Evolutionary conservation across 441 rosid species (phyloP).

Genomic region (Flueggea neowawraea): DNA sequence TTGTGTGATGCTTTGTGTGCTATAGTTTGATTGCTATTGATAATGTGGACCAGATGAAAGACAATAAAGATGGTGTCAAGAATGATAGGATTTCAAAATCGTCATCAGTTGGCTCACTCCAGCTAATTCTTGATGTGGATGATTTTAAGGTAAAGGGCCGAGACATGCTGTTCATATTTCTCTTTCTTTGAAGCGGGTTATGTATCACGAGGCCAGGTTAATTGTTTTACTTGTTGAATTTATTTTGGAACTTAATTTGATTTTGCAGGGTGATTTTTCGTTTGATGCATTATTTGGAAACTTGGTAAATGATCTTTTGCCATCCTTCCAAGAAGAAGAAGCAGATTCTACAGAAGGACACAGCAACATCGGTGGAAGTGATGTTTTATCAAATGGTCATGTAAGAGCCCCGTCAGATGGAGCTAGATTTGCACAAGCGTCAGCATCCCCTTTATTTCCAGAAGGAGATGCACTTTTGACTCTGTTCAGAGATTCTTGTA

Average conservation of each 20-base stretch:
- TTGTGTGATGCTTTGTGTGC: slow-evolving; percentile 2
- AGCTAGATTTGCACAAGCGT: slow-evolving; percentile 45
- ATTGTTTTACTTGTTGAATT: not conserved
- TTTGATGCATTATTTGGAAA: slow-evolving; percentile 95
- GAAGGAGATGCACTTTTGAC: slow-evolving; percentile 89
- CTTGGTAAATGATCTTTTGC: slow-evolving; percentile 82
- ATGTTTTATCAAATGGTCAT: slow-evolving; percentile 72
- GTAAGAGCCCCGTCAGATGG: slow-evolving; percentile 56
- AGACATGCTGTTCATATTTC: not conserved
- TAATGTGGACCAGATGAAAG: slow-evolving; percentile 52
- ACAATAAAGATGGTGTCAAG: slow-evolving; percentile 45
- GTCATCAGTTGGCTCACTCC: slow-evolving; percentile 57
- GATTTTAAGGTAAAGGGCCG: slow-evolving; percentile 79
- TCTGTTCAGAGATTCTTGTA: slow-evolving; percentile 86
- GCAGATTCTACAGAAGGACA: slow-evolving; percentile 62
- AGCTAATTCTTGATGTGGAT: slow-evolving; percentile 83
- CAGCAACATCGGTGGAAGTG: slow-evolving; percentile 50
- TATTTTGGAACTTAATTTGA: slow-evolving; percentile 4
- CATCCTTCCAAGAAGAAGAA: slow-evolving; percentile 89
- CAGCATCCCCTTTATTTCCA: slow-evolving; percentile 78
- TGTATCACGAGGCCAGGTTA: not conserved
- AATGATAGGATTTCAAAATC: slow-evolving; percentile 47
- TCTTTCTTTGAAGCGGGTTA: not conserved
- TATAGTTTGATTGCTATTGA: slow-evolving; percentile 4
- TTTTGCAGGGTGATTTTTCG: slow-evolving; percentile 86